These are phyloP conservation scores for Penicillium hesseltinei DNA, from an alignment of 2,329 filamentous ascomycete species.

Conservation along the genomic window DNA sequence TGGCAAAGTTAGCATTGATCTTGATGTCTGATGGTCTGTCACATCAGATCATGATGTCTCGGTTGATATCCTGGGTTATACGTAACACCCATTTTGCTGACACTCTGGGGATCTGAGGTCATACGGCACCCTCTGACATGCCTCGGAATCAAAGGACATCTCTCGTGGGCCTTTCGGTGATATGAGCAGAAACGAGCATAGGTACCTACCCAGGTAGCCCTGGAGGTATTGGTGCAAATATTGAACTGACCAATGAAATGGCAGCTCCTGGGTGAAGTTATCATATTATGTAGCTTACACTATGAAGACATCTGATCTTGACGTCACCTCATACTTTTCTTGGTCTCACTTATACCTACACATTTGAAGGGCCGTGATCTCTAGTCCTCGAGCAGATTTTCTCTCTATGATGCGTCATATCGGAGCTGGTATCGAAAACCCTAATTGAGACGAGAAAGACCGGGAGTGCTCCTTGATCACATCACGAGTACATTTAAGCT, in stretches of 20 bases:
- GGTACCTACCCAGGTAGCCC: too few relatives aligned
- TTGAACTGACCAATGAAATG: background rate
- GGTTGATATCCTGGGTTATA: background rate
- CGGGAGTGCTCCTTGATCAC: background rate
- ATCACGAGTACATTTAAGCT: background rate
- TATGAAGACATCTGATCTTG: background rate
- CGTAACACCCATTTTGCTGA: background rate
- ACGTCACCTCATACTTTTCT: background rate
- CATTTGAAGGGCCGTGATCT: too few relatives aligned
- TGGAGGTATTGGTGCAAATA: background rate
- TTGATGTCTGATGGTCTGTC: background rate
- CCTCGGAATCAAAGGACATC: background rate
- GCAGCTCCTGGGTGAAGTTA: too few relatives aligned
- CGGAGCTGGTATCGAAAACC: background rate
- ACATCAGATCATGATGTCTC: background rate
- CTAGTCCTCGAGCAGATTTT: too few relatives aligned
- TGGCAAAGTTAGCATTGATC: background rate
- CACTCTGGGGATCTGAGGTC: background rate
- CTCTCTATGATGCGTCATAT: background rate
- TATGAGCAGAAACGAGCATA: background rate
- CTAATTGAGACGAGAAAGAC: background rate
- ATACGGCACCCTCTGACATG: background rate
- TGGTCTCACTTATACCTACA: background rate
- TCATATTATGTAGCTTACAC: background rate
- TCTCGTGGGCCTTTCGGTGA: background rate